phyloP scores from a whole-genome alignment of 2,329 filamentous ascomycete species.

The Neopestalotiopsis rosae region DNA sequence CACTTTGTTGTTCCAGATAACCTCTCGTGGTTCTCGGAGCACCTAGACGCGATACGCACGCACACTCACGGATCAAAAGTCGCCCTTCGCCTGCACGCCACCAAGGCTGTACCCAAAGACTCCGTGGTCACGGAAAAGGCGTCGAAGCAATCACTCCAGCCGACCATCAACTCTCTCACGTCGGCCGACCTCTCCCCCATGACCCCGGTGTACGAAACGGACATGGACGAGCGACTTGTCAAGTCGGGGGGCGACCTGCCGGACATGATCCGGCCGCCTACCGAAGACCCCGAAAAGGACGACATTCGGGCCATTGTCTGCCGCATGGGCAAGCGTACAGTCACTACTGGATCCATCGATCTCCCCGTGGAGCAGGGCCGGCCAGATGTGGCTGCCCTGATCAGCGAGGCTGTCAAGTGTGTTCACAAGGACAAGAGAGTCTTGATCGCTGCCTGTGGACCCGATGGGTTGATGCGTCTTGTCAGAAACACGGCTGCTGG shows the following conservation, averaged over 20 bases:
- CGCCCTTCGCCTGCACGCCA: constrained; percentile 45
- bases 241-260: constrained; percentile 19
- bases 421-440: constrained; percentile 42
- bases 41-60: constrained; percentile 42
- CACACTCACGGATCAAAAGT: constrained; percentile 45
- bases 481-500: constrained; percentile 51
- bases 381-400: constrained; percentile 45
- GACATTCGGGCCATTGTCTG: constrained; percentile 18
- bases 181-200: constrained; percentile 11
- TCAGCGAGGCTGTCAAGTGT: constrained; percentile 42
- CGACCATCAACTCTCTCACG: neutral
- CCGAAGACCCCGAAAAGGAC: constrained; percentile 28
- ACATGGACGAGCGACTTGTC: constrained; percentile 13
- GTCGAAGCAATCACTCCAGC: constrained; percentile 16
- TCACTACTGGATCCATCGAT: constrained; percentile 23
- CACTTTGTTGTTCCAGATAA: constrained; percentile 32
- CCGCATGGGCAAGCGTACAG: constrained; percentile 21
- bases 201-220: constrained; percentile 10
- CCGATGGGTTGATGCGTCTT: constrained; percentile 47
- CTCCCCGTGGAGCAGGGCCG: constrained; percentile 43
- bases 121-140: constrained; percentile 18
- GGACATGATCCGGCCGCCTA: constrained; percentile 22
- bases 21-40: constrained; percentile 44
- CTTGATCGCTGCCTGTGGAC: constrained; percentile 54
- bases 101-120: constrained; percentile 24